Base-by-base conservation (phyloP, 2,329 filamentous ascomycete species). In the Bipolaris gigantea region DNA sequence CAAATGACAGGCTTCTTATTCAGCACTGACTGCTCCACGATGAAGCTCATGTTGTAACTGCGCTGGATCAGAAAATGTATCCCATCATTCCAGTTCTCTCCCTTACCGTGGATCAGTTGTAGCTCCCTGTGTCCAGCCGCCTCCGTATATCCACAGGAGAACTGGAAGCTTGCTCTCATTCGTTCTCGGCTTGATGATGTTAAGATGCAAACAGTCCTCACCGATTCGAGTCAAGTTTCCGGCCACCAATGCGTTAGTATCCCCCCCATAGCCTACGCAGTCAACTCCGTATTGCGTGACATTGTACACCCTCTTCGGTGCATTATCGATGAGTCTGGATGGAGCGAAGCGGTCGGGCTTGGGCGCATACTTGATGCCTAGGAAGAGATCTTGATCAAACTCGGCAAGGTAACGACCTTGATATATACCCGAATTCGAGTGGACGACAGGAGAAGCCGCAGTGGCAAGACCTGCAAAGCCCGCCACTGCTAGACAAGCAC, bases 151-250 rank as follows among this genome's bases (percentile, higher is more conserved):
- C 68, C 69, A 73, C 3, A 72, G 35, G 5, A 73, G 44, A 0
- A 73, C 57, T 4, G 70, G 69, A 5, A 73, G 35, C 1, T 55
- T 18, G 2, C 36, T 65, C 15, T 59, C 39, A 1, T 65, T 63
- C 4, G 59, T 61, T 10, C 39, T 55, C 2, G 67, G 67, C 38
- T 60, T 64, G 16, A 71, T 36, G 10, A 71, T 68, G 48, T 77
- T 78, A 9, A 78, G 56, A 50, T 73, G 74, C 5, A 78, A 56
- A 52, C 82, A 83, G 49, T 83, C 80, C 59, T 71, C 69, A 4
- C 67, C 65, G 9, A 70, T 27, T 19, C 48, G 59, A 4, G 67
- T 69, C 64, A 53, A 66, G 10, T 63, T 63, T 5, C 53, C 45
- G 9, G 54, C 52, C 18, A 69, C 65, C 11, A 70, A 55, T 33